Percentiles rank a stretch among this genome's conserved stretches.
Conservation (phyloP, 768 basidiomycete genomes). For the Gloeopeniophorella convolvens region DNA sequence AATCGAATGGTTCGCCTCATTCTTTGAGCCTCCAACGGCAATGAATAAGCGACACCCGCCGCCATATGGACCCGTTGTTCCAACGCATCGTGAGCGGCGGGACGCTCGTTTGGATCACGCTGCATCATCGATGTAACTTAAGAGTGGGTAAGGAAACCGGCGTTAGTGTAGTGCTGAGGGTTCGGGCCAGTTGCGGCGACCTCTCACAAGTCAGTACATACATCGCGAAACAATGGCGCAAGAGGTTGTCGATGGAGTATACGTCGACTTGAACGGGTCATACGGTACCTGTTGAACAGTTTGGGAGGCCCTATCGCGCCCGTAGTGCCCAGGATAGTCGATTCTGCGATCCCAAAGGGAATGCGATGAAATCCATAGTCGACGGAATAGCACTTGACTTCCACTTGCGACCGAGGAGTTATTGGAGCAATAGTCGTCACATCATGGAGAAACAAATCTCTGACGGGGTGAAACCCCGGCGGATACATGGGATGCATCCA, state of each 20-base stretch:
- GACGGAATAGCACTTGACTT: slow-evolving; percentile 12
- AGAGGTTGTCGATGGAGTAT: slow-evolving; percentile 6
- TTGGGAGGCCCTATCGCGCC: slow-evolving; percentile 3
- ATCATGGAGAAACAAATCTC: not conserved
- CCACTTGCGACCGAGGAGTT: not conserved
- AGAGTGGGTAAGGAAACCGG: too few relatives aligned
- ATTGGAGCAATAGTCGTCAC: not conserved
- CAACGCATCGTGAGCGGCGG: too few relatives aligned
- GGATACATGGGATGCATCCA: slow-evolving; percentile 16
- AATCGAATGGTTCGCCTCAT: too few relatives aligned
- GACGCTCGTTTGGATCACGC: too few relatives aligned
- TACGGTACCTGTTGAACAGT: slow-evolving; percentile 5
- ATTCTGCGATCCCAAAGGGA: not conserved
- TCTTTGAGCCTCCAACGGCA: too few relatives aligned
- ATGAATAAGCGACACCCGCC: too few relatives aligned
- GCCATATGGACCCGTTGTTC: too few relatives aligned
- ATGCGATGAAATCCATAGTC: slow-evolving; percentile 17
- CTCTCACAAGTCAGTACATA: too few relatives aligned
- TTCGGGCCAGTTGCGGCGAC: too few relatives aligned
- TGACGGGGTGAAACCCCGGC: slow-evolving; percentile 13
- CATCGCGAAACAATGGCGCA: not conserved
- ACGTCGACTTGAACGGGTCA: slow-evolving; percentile 8
- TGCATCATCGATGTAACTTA: too few relatives aligned
- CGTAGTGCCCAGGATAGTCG: too few relatives aligned
- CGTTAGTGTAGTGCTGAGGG: too few relatives aligned